These are phyloP conservation scores for Neopestalotiopsis clavispora DNA, from an alignment of 2,329 filamentous ascomycete genomes.

Conservation along the genomic window DNA sequence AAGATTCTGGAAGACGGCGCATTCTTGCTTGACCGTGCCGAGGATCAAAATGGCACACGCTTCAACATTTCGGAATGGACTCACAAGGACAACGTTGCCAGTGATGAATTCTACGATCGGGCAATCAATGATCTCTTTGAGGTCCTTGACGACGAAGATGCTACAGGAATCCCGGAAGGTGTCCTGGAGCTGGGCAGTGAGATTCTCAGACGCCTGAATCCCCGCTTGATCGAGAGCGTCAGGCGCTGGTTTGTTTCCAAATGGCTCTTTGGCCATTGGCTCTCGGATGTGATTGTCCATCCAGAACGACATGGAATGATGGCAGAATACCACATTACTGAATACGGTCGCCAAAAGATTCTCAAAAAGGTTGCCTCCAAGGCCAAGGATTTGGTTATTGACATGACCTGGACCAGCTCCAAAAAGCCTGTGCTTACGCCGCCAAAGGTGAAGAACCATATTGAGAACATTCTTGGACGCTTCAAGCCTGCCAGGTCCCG, in stretches of 20 bases:
- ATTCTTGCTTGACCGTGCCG: constrained; percentile 85
- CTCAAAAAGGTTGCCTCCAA: constrained; percentile 80
- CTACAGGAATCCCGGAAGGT: constrained; percentile 84
- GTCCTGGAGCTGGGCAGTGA: constrained; percentile 85
- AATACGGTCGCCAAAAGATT: constrained; percentile 85
- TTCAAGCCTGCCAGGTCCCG: constrained; percentile 61
- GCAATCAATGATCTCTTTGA: constrained; percentile 84
- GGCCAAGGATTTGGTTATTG: constrained; percentile 79
- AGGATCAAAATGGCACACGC: constrained; percentile 75
- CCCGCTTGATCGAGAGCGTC: constrained; percentile 73
- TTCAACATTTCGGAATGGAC: constrained; percentile 75
- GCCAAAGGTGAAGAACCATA: constrained; percentile 67
- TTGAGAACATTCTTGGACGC: constrained; percentile 72
- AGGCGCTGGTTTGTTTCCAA: constrained; percentile 85
- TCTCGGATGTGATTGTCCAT: constrained; percentile 82
- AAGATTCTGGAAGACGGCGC: constrained; percentile 91
- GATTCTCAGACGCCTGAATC: constrained; percentile 77
- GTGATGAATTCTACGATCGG: constrained; percentile 86
- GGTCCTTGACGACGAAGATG: constrained; percentile 82
- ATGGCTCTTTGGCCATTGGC: constrained; percentile 90
- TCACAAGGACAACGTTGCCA: constrained; percentile 79
- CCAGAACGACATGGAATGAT: constrained; percentile 84
- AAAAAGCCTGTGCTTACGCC: constrained; percentile 66
- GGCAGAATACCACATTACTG: constrained; percentile 89
- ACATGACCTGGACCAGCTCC: constrained; percentile 70